A percentile compares a stretch with the other conserved stretches of the same genome.
Evolutionary conservation across 1,284 basidiomycete species (phyloP).

Genomic region (Sporisorium exsertum): DNA sequence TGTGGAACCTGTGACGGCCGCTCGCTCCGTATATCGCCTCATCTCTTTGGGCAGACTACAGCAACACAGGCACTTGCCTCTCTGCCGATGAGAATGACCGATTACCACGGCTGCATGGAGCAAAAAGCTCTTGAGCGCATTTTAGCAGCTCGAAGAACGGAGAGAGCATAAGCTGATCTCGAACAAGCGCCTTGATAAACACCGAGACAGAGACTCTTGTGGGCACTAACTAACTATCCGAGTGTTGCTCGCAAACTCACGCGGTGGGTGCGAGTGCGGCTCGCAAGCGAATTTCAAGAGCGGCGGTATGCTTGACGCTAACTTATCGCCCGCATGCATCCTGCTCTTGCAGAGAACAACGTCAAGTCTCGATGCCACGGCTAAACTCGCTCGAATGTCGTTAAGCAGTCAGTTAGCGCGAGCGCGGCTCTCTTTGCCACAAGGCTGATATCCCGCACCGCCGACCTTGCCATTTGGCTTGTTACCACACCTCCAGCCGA

Average conservation of each 20-base stretch:
- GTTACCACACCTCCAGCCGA: not conserved
- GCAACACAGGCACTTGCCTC: no score
- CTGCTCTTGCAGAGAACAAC: not conserved
- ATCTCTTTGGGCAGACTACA: no score
- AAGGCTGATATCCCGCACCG: not conserved
- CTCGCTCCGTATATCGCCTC: no score
- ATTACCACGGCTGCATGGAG: not conserved
- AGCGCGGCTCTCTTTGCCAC: not conserved
- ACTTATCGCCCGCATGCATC: no score
- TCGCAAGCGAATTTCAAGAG: not conserved
- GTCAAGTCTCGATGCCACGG: not conserved
- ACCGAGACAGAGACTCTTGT: no score
- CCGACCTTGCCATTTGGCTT: no score
- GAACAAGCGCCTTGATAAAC: no score
- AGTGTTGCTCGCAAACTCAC: not conserved
- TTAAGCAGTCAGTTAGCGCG: conserved; percentile 5
- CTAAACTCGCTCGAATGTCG: not conserved
- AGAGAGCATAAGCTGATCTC: not conserved
- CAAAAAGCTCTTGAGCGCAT: not conserved
- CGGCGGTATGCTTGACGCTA: no score
- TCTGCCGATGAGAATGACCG: not conserved
- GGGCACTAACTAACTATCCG: not conserved
- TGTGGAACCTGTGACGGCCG: no score
- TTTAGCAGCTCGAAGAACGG: not conserved
- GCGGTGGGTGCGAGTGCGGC: not conserved